These are phyloP conservation scores for Tetrapisispora nanseiensis DNA, from an alignment of 805 yeast species.

Conservation along the genomic window DNA sequence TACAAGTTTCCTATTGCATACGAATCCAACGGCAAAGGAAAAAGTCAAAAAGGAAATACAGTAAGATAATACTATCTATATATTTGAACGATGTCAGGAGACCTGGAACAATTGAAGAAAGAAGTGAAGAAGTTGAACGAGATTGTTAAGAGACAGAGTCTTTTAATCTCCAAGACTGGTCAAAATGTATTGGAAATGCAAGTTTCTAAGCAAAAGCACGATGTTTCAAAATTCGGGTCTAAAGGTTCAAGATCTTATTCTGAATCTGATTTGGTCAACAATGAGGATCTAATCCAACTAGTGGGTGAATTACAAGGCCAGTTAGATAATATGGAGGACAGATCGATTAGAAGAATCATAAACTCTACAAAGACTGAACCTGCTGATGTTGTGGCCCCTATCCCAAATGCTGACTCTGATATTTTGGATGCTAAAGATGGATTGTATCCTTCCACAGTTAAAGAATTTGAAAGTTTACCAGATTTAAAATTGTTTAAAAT, in stretches of 20 bases:
- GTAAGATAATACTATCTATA: background rate
- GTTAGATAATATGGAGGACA: constrained; percentile 66
- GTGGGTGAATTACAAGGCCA: constrained; percentile 89
- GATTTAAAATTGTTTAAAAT: constrained; percentile 42
- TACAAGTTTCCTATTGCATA: no score
- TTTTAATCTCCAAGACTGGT: constrained; percentile 66
- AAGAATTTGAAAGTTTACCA: constrained; percentile 39
- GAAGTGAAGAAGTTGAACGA: constrained; percentile 44
- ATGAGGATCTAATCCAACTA: constrained; percentile 76
- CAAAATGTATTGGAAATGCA: constrained; percentile 66
- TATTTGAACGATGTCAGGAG: constrained; percentile 4
- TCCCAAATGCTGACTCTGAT: constrained; percentile 75
- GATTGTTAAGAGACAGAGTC: constrained; percentile 54
- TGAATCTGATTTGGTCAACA: constrained; percentile 58
- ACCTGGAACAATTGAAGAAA: constrained; percentile 25
- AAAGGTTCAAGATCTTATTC: constrained; percentile 8
- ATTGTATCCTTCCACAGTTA: constrained; percentile 49
- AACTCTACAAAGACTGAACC: constrained; percentile 43
- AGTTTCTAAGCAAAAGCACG: constrained; percentile 40
- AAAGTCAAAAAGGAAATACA: background rate
- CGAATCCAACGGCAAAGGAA: no score
- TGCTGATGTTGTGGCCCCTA: constrained; percentile 47
- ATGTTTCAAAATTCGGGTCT: constrained; percentile 25
- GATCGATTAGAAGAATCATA: constrained; percentile 59
- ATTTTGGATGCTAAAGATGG: constrained; percentile 20